Evolutionary conservation across 768 basidiomycete species (phyloP), one percentile per base, ranked within the genome.

Genomic region (Pulveroboletus frians): DNA sequence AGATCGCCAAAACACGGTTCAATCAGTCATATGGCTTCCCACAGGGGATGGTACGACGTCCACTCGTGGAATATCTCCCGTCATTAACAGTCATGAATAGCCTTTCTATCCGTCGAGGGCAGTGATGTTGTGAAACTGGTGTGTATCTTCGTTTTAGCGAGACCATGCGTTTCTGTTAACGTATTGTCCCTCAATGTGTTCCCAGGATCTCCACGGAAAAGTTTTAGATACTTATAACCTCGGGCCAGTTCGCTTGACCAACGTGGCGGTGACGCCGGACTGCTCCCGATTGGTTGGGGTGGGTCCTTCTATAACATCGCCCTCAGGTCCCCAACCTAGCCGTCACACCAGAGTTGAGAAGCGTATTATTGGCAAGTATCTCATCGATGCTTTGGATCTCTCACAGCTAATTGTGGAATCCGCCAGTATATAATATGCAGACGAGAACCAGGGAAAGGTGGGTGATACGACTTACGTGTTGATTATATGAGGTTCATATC

Each of bases 1-100:
- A 50, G 74, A 76, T 43, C 71, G 79, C 9, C 66, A 66, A 43
- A 67, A 68, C 47, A 61, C 65, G 21, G 72, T 79, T 1, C 74
- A 76, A 50, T 76, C 77, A n/a, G 69, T 80, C 38, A 68, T 72
- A 43, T 79, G 79, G 78, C 64, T 79, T 49, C 78, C 78, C 8
- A 64, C 60, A 23, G 74, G 75, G 42, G 71, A 76, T 57, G 74
- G 77, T 77, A 56, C 55, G 56, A 39, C 32, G 11, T 45, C 46
- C 15, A 27, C 11, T 39, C 34, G 20, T 23, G 26, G 36, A 48
- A 37, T 45, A 56, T 55, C 30, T 38, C 51, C 43, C 21, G 17
- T 30, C 48, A 34, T 52, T 60, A 34, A 55, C 37, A 47, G 54
- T 53, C 49, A 49, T 51, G 41, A 52, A 42, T 47, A 75, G 78